These are phyloP conservation scores for Colletotrichum sp. DNA, from an alignment of 2,329 filamentous ascomycete species.

Conservation along the genomic window DNA sequence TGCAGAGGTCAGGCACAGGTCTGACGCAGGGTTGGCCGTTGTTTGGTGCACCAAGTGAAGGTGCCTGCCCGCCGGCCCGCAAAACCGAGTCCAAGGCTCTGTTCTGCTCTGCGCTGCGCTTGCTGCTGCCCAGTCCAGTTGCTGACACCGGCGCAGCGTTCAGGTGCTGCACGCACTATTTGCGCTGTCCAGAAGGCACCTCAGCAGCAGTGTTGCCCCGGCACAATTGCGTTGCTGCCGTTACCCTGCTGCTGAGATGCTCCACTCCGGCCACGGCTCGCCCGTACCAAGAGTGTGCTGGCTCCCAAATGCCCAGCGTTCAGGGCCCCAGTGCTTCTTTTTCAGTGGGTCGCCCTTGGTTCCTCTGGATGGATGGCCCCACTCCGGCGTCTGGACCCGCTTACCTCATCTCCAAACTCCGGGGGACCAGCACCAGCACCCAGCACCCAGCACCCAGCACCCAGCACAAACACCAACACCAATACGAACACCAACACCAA, in stretches of 20 bases:
- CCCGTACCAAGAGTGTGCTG: not conserved
- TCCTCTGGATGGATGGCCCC: not conserved
- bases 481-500: not conserved
- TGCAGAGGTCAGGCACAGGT: not conserved
- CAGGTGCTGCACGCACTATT: not conserved
- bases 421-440: not conserved
- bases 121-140: not conserved
- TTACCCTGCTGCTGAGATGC: not conserved
- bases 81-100: not conserved
- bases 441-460: not conserved
- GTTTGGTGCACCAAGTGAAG: not conserved
- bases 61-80: not conserved
- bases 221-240: no score
- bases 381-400: not conserved
- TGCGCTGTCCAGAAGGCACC: not conserved
- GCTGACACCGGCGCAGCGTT: not conserved
- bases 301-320: not conserved
- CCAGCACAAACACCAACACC: not conserved
- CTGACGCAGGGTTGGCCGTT: not conserved
- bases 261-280: not conserved
- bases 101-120: not conserved
- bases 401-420: not conserved
- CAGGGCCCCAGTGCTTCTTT: not conserved
- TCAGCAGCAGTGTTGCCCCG: not conserved
- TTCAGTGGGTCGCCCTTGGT: not conserved